These are phyloP conservation scores for Stropharia rugosoannulata DNA, from an alignment of 768 basidiomycete species.

Conservation along the genomic window DNA sequence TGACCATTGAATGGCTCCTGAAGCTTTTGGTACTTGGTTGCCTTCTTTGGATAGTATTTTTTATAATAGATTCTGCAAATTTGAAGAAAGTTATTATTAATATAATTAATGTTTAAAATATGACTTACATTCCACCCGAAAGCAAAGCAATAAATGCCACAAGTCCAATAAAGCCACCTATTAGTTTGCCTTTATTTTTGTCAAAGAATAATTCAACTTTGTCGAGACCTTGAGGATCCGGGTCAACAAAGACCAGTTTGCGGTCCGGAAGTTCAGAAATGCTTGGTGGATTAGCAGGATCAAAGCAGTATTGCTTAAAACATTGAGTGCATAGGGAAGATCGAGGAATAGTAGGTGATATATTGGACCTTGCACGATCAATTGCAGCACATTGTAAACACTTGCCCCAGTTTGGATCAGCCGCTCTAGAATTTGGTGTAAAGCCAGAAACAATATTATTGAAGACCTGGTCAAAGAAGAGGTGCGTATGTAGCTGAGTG, in stretches of 20 bases:
- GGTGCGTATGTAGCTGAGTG: slow-evolving; percentile 45
- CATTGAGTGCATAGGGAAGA: slow-evolving; percentile 45
- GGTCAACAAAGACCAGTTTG: slow-evolving; percentile 47
- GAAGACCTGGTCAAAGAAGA: slow-evolving; percentile 65
- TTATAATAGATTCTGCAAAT: background rate
- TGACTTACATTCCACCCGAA: slow-evolving; percentile 37
- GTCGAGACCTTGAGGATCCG: slow-evolving; percentile 49
- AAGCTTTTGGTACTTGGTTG: slow-evolving; percentile 3
- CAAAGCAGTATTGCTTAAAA: slow-evolving; percentile 55
- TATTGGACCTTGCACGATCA: slow-evolving; percentile 49
- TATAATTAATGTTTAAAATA: background rate
- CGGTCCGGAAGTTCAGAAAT: slow-evolving; percentile 43
- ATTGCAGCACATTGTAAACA: slow-evolving; percentile 70
- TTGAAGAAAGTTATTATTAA: background rate
- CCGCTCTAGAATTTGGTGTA: slow-evolving; percentile 51
- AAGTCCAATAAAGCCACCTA: slow-evolving; percentile 47
- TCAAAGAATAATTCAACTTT: slow-evolving; percentile 43
- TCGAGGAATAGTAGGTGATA: slow-evolving; percentile 30
- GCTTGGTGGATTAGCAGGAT: slow-evolving; percentile 44
- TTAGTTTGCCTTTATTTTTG: slow-evolving; percentile 42
- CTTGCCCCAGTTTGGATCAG: slow-evolving; percentile 61
- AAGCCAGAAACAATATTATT: slow-evolving; percentile 59
- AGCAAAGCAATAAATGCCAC: slow-evolving; percentile 37
- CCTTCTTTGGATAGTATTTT: background rate
- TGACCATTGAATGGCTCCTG: background rate